Percentiles rank a stretch among this genome's conserved stretches.
Evolutionary conservation across 2,329 filamentous ascomycete species (phyloP).

Genomic region (Setomelanomma holmii): DNA sequence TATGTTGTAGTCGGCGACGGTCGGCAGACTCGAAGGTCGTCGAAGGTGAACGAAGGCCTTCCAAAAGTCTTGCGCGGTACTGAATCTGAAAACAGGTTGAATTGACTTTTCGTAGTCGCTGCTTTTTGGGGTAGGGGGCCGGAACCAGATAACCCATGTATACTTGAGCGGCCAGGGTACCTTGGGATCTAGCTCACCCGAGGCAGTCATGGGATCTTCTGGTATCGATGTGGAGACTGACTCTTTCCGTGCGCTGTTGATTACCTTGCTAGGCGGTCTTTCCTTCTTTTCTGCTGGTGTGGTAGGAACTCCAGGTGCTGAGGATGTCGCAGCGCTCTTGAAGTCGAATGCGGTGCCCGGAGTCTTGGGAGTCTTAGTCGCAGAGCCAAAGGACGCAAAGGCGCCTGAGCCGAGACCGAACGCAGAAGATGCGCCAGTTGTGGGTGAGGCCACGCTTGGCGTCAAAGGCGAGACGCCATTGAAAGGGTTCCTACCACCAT

Average conservation of each 20-base stretch:
- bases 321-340: constrained; percentile 61
- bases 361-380: constrained; percentile 86
- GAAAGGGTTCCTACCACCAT: constrained; percentile 81
- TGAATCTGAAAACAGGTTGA: constrained; percentile 81
- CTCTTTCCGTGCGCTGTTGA: constrained; percentile 46
- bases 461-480: constrained; percentile 75
- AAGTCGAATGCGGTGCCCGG: constrained; percentile 81
- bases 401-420: constrained; percentile 95
- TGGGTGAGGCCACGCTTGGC: constrained; percentile 75
- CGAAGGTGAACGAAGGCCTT: constrained; percentile 87
- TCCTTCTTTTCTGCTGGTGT: constrained; percentile 68
- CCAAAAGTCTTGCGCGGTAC: constrained; percentile 90
- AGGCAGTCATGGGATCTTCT: constrained; percentile 49
- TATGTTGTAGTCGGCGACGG: constrained; percentile 96
- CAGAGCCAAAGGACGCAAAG: constrained; percentile 89
- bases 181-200: constrained; percentile 47
- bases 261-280: constrained; percentile 38
- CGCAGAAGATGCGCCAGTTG: constrained; percentile 79
- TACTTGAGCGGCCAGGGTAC: constrained; percentile 71
- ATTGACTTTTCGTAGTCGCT: constrained; percentile 98
- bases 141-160: constrained; percentile 96
- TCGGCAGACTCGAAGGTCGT: constrained; percentile 82
- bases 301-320: constrained; percentile 55
- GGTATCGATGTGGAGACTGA: constrained; percentile 34
- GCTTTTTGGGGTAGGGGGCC: constrained; percentile 94